Conservation (phyloP, 768 basidiomycete species). For the Psilocybe cyanescens region DNA sequence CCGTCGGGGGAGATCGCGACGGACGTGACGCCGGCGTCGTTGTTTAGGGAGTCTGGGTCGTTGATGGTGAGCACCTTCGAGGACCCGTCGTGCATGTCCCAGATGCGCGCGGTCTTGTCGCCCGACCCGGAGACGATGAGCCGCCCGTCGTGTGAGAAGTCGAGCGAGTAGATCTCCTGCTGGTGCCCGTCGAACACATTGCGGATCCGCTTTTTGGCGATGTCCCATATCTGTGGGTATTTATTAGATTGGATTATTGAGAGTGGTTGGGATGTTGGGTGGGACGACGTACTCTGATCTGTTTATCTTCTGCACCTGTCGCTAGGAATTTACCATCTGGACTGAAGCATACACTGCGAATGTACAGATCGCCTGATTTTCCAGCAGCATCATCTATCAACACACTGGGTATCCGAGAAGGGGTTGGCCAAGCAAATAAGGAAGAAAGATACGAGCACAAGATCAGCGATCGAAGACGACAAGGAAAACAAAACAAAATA, state of each 20-base stretch:
- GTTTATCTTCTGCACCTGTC: constrained; percentile 94
- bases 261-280: background rate
- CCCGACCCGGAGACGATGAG: constrained; percentile 91
- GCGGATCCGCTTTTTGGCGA: constrained; percentile 76
- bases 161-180: constrained; percentile 93
- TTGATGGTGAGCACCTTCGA: constrained; percentile 52
- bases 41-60: constrained; percentile 51
- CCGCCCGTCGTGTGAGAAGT: constrained; percentile 86
- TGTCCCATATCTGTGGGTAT: constrained; percentile 82
- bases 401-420: constrained; percentile 47
- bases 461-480: no score
- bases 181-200: constrained; percentile 87
- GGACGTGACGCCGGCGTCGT: constrained; percentile 46
- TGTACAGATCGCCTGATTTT: constrained; percentile 87
- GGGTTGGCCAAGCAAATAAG: no score
- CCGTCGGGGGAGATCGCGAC: constrained; percentile 83
- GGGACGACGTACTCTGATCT: constrained; percentile 70
- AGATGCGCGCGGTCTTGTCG: constrained; percentile 55
- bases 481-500: background rate
- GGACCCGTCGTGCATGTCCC: constrained; percentile 44
- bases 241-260: constrained; percentile 32
- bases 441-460: background rate
- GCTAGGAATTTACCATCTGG: constrained; percentile 94
- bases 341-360: constrained; percentile 94
- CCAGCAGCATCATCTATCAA: constrained; percentile 76